Conservation (phyloP, 2,329 filamentous ascomycete species). For the Aphanoascus verrucosus region DNA sequence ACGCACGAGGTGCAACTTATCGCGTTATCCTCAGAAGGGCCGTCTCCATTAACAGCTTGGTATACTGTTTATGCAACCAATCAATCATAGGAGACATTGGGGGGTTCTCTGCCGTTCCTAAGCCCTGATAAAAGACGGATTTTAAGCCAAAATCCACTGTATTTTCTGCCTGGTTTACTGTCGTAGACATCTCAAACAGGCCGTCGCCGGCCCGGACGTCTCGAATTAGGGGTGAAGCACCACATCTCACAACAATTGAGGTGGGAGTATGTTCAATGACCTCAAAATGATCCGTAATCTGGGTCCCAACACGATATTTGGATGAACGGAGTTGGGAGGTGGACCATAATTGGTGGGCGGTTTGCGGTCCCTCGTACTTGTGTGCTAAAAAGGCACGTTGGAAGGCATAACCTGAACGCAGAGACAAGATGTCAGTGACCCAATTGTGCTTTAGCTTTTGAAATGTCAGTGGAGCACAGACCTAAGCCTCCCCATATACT, state of each 20-base stretch:
- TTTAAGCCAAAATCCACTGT: conserved; percentile 56
- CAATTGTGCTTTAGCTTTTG: too few relatives aligned
- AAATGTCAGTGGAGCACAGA: conserved; percentile 29
- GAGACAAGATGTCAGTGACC: background rate
- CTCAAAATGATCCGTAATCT: conserved; percentile 61
- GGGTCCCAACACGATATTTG: conserved; percentile 52
- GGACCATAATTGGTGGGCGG: conserved; percentile 52
- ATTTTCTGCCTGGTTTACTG: conserved; percentile 45
- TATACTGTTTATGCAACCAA: conserved; percentile 46
- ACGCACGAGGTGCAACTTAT: too few relatives aligned
- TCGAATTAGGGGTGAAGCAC: conserved; percentile 51
- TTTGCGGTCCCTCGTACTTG: conserved; percentile 49
- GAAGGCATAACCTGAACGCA: conserved; percentile 32
- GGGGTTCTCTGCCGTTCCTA: conserved; percentile 33
- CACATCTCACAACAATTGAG: conserved; percentile 54
- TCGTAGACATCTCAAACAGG: conserved; percentile 54
- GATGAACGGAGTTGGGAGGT: conserved; percentile 44
- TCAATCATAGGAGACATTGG: conserved; percentile 41
- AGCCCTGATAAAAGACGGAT: conserved; percentile 51
- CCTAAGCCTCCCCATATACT: conserved; percentile 57
- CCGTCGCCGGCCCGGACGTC: conserved; percentile 52
- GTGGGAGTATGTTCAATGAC: conserved; percentile 54
- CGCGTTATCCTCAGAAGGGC: conserved; percentile 31
- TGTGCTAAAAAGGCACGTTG: conserved; percentile 50
- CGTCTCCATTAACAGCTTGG: conserved; percentile 48